Percentiles rank a stretch among this genome's conserved stretches.
These are phyloP conservation scores for Pythium myriotylum DNA, from an alignment of 352 stramenopile species.

Conservation along the genomic window DNA sequence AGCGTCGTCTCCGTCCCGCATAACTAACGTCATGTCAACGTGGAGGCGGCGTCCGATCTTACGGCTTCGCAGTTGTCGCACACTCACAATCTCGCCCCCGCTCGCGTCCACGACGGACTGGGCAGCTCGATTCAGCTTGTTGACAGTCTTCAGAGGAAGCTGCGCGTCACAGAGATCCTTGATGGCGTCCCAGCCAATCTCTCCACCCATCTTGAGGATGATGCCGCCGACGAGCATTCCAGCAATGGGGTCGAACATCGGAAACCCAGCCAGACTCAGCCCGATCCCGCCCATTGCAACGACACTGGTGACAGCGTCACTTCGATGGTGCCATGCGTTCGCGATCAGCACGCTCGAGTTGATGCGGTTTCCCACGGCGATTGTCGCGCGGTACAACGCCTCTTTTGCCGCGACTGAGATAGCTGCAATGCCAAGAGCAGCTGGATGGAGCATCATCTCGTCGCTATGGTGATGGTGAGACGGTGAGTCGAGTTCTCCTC, in stretches of 20 bases:
- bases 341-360: constrained; percentile 94
- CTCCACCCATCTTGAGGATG: constrained; percentile 75
- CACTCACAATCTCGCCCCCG: constrained; percentile 42
- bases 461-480: constrained; percentile 11
- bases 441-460: constrained; percentile 50
- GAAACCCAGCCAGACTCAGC: constrained; percentile 59
- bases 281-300: constrained; percentile 72
- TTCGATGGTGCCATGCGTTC: constrained; percentile 95
- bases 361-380: constrained; percentile 83
- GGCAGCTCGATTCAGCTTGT: constrained; percentile 41
- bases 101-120: constrained; percentile 44
- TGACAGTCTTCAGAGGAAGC: constrained; percentile 38
- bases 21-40: constrained; percentile 61
- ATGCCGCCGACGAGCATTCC: constrained; percentile 75
- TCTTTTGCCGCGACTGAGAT: constrained; percentile 92
- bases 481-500: constrained; percentile 4
- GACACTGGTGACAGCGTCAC: constrained; percentile 81
- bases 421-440: constrained; percentile 80
- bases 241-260: constrained; percentile 67
- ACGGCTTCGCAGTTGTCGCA: constrained; percentile 56
- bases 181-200: constrained; percentile 63
- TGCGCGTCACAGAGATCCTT: constrained; percentile 70
- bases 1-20: constrained; percentile 27
- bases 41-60: constrained; percentile 60
- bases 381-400: constrained; percentile 91